phyloP scores from a whole-genome alignment of 1,139 yeast genomes.

The Yamadazyma dendronema region DNA sequence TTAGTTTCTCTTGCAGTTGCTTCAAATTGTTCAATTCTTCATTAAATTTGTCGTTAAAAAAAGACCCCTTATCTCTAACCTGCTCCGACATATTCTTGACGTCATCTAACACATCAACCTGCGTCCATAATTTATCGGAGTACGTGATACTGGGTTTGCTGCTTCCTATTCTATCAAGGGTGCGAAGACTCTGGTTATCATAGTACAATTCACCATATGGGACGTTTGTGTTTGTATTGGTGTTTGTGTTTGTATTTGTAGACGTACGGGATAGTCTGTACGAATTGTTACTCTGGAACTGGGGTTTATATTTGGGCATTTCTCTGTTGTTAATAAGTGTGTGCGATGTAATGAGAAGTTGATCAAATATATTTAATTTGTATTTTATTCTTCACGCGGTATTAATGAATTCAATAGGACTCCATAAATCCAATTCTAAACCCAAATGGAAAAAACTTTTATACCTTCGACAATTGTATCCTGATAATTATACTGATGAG shows the following conservation, averaged over 20 bases:
- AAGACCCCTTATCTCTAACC: slow-evolving; percentile 51
- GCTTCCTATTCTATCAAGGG: slow-evolving; percentile 46
- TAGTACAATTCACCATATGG: slow-evolving; percentile 6
- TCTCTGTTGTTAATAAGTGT: too few relatives aligned
- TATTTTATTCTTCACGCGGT: too few relatives aligned
- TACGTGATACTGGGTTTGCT: slow-evolving; percentile 52
- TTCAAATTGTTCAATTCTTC: slow-evolving; percentile 56
- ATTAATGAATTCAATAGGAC: slow-evolving; percentile 8
- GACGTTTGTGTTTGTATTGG: slow-evolving; percentile 10
- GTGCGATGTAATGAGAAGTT: too few relatives aligned
- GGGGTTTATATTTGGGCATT: slow-evolving; percentile 2
- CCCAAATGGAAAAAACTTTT: slow-evolving; percentile 73
- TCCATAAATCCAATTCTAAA: slow-evolving; percentile 3
- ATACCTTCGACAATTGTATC: slow-evolving; percentile 85
- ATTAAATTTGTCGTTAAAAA: slow-evolving; percentile 62
- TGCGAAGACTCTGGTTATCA: slow-evolving; percentile 31
- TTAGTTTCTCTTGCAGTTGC: slow-evolving; percentile 56
- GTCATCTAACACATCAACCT: slow-evolving; percentile 82
- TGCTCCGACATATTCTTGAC: slow-evolving; percentile 65
- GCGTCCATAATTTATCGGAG: slow-evolving; percentile 84
- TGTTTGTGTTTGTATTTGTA: slow-evolving; percentile 20
- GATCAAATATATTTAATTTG: too few relatives aligned
- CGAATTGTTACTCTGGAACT: slow-evolving; percentile 15
- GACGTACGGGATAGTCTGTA: slow-evolving; percentile 26
- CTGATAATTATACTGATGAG: slow-evolving; percentile 85